Evolutionary conservation across 306 rosid species (phyloP), one percentile per base, ranked within the genome.

Genomic region (Quercus variabilis): DNA sequence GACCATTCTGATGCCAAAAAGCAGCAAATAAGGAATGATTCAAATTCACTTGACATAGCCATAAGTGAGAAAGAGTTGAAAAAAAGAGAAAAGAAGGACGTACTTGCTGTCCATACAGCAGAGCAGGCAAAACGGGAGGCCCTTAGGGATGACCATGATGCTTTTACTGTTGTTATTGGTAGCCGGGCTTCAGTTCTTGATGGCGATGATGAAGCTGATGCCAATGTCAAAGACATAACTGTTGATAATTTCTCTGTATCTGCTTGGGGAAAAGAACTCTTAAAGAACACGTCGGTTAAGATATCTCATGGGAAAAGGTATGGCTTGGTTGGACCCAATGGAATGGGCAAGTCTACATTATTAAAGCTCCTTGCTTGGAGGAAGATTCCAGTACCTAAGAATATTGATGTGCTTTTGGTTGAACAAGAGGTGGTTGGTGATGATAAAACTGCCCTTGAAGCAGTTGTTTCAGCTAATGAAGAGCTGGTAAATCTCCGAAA

Each of bases 311-410:
- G 91, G 25, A 90, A 84, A 80, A 85, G 93, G 65, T 88, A 90
- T 79, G 93, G 91, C 73, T 79, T 90, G 83, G 87, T 90, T 78
- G 93, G 93, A 67, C 93, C 93, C 13, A 90, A 90, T 67, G 91
- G 93, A 80, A 90, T 5, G 86, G 93, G 93, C 4, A 92, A 92
- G 84, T 92, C 97, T 76, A 92, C 97, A 11, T 85, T 92, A 51
- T 73, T 92, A 78, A 92, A 90, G 86, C 94, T 92, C 78, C 91
- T 92, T 73, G 97, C 97, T 79, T 92, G 97, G 94, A 90, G 94
- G 89, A 88, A 88, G 90, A 92, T 90, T 77, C 97, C 97, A 0
- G 92, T 89, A 49, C 97, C 97, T 28, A 87, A 87, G 84, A 90
- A 92, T 78, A 92, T 92, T 75, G 97, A 92, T 81, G 92, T 89